Percentiles rank a stretch among this genome's conserved stretches.
These are phyloP conservation scores for Viola pubescens DNA, from an alignment of 441 rosid species.

Conservation along the genomic window DNA sequence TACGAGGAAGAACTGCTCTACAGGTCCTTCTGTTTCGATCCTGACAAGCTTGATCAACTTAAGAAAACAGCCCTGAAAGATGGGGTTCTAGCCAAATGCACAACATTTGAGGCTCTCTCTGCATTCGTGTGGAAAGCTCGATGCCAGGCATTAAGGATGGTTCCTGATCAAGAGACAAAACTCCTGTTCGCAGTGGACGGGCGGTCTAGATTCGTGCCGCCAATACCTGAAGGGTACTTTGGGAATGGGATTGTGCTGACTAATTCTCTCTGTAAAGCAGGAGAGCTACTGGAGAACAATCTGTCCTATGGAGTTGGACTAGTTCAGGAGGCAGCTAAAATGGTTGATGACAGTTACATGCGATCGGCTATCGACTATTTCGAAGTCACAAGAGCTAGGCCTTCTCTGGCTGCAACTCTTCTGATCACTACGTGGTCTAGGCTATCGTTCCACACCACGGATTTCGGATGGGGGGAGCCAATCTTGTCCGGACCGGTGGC, in stretches of 20 bases:
- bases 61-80: conserved; percentile 41
- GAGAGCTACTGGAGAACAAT: conserved; percentile 49
- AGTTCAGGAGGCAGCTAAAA: conserved; percentile 54
- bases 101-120: conserved; percentile 65
- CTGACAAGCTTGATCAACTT: conserved; percentile 47
- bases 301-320: conserved; percentile 42
- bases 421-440: conserved; percentile 76
- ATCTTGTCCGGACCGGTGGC: conserved; percentile 66
- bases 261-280: conserved; percentile 44
- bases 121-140: conserved; percentile 78
- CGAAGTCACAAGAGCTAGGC: conserved; percentile 67
- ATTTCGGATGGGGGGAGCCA: conserved; percentile 93
- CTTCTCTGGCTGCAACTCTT: conserved; percentile 62
- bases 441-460: conserved; percentile 56
- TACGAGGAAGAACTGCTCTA: conserved; percentile 49
- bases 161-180: conserved; percentile 56
- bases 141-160: conserved; percentile 46
- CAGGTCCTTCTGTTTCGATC: conserved; percentile 53
- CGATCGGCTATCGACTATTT: conserved; percentile 88
- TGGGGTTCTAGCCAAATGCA: conserved; percentile 37
- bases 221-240: conserved; percentile 53
- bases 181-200: conserved; percentile 83
- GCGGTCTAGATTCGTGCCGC: conserved; percentile 52
- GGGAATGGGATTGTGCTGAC: conserved; percentile 77
- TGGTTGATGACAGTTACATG: conserved; percentile 59